Percentiles rank a stretch among this genome's conserved stretches.
These are phyloP conservation scores for Salix brachista DNA, from an alignment of 345 rosid genomes.

Conservation along the genomic window DNA sequence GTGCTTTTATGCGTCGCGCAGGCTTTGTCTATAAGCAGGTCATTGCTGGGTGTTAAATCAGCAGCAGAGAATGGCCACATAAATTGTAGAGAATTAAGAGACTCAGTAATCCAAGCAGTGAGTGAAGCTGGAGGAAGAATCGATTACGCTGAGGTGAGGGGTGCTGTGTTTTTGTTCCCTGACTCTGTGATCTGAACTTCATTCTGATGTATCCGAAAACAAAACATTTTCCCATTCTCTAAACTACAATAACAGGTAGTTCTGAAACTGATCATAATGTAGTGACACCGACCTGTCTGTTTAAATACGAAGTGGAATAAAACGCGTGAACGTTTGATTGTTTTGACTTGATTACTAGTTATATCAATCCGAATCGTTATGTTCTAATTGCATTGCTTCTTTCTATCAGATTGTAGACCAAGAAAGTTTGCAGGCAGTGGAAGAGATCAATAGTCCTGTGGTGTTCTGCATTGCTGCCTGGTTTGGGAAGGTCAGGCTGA, in stretches of 20 bases:
- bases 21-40: constrained; percentile 81
- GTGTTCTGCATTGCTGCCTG: constrained; percentile 72
- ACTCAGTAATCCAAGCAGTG: constrained; percentile 43
- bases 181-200: neutral
- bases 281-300: too few species aligned
- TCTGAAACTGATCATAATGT: too few species aligned
- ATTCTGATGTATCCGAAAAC: neutral
- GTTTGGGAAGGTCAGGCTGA: constrained; percentile 80
- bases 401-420: constrained; percentile 57
- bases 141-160: constrained; percentile 81
- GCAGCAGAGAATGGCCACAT: constrained; percentile 40
- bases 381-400: constrained; percentile 12
- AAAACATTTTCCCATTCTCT: neutral
- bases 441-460: constrained; percentile 51
- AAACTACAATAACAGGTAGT: too few species aligned
- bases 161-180: neutral
- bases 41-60: constrained; percentile 53
- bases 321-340: neutral
- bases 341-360: neutral
- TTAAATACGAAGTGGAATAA: neutral
- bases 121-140: constrained; percentile 59
- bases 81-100: constrained; percentile 41
- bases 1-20: constrained; percentile 19
- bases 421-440: constrained; percentile 55
- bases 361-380: neutral